A percentile compares a stretch with the other conserved stretches of the same genome.
Evolutionary conservation across 2,329 filamentous ascomycete species (phyloP).

Genomic region (Penicillium sp.): DNA sequence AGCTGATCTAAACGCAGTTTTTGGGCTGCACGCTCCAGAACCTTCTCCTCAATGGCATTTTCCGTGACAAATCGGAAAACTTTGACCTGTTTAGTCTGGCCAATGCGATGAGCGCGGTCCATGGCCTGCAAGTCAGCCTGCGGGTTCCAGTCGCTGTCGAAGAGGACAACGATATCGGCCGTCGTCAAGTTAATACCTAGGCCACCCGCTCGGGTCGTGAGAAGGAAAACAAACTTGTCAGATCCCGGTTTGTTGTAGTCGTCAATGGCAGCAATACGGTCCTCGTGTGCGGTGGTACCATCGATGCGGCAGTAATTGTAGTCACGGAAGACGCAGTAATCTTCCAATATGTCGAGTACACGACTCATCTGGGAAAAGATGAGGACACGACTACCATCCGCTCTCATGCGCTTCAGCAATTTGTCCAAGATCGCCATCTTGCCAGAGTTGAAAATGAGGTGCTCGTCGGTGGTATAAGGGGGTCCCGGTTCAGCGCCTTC

Average conservation of each 20-base stretch:
- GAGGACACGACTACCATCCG: conserved; percentile 87
- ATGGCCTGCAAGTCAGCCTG: conserved; percentile 98
- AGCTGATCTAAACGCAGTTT: conserved; percentile 94
- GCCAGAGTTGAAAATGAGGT: conserved; percentile 85
- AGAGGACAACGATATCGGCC: conserved; percentile 93
- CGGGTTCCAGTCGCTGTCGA: conserved; percentile 98
- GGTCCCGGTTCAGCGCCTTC: conserved; percentile 96
- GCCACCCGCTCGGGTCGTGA: conserved; percentile 93
- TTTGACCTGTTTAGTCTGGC: conserved; percentile 95
- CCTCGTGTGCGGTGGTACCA: conserved; percentile 92
- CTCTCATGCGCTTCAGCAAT: conserved; percentile 75
- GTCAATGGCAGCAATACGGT: conserved; percentile 94
- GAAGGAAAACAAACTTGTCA: conserved; percentile 92
- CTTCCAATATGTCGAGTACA: conserved; percentile 91
- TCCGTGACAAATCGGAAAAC: conserved; percentile 98
- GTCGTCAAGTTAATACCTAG: conserved; percentile 93
- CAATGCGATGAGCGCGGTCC: conserved; percentile 97
- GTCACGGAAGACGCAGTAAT: conserved; percentile 93
- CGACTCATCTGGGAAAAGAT: conserved; percentile 99
- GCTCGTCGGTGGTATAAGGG: conserved; percentile 96
- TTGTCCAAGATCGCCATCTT: conserved; percentile 98
- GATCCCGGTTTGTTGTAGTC: conserved; percentile 96
- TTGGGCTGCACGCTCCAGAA: conserved; percentile 91
- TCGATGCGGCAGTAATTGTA: conserved; percentile 98
- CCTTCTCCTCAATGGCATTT: conserved; percentile 97